Evolutionary conservation across 768 basidiomycete genomes (phyloP).

Genomic region (Multifurca ochricompacta): DNA sequence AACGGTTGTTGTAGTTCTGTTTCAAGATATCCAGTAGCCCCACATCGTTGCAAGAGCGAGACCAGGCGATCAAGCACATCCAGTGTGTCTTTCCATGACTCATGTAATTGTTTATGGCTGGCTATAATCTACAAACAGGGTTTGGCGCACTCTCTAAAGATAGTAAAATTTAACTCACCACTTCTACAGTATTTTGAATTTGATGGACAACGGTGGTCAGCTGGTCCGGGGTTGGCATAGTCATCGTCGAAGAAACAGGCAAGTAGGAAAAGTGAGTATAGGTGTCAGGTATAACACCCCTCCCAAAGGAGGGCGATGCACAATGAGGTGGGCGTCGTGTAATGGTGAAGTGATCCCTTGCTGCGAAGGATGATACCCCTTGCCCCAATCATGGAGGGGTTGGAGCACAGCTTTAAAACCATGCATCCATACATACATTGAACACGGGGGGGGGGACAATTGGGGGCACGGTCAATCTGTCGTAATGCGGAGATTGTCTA

Average conservation of each 20-base stretch:
- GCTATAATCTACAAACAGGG: not conserved
- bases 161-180: not conserved
- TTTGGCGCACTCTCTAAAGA: not conserved
- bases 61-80: not conserved
- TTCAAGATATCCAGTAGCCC: not conserved
- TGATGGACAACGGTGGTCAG: constrained; percentile 7
- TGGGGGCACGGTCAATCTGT: not conserved
- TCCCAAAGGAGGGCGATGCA: not conserved
- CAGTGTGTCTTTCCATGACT: not conserved
- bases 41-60: not conserved
- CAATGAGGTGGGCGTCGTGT: constrained; percentile 7
- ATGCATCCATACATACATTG: not conserved
- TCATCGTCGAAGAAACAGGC: constrained; percentile 7
- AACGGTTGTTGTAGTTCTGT: constrained; percentile 5
- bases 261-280: not conserved
- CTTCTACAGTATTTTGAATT: constrained; percentile 3
- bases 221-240: constrained; percentile 8
- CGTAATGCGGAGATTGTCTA: too few relatives aligned
- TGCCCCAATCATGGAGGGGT: not conserved
- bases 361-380: not conserved
- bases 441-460: not conserved
- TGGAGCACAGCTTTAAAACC: constrained; percentile 3
- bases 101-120: constrained; percentile 7
- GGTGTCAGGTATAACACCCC: constrained; percentile 1
- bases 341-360: not conserved